Conservation (phyloP, 306 rosid genomes). For the Calophaca sinica region DNA sequence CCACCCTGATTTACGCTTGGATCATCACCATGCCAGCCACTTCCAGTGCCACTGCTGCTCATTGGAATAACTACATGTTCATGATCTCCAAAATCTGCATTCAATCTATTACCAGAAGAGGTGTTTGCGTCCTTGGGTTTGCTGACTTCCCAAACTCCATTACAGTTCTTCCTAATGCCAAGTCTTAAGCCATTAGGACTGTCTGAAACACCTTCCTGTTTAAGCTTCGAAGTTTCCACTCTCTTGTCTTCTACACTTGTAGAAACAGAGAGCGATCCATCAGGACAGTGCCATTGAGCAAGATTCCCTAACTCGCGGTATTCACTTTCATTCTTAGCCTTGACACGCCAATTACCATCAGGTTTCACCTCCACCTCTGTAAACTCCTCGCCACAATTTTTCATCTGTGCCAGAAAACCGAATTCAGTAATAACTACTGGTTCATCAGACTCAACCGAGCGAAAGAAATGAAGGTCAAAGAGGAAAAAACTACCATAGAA, state of each 20-base stretch:
- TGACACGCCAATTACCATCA: slow-evolving; percentile 97
- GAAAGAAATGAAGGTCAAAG: slow-evolving; percentile 19
- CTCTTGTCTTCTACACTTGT: slow-evolving; percentile 57
- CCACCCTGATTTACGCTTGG: slow-evolving; percentile 89
- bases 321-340: slow-evolving; percentile 83
- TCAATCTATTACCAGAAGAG: slow-evolving; percentile 67
- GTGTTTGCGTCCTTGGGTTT: slow-evolving; percentile 72
- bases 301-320: slow-evolving; percentile 76
- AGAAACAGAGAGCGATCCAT: slow-evolving; percentile 60
- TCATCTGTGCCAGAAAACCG: slow-evolving; percentile 67
- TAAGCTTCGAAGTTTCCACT: slow-evolving; percentile 68
- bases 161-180: slow-evolving; percentile 74
- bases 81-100: slow-evolving; percentile 60
- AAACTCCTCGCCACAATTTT: slow-evolving; percentile 86
- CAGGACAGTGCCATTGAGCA: slow-evolving; percentile 84
- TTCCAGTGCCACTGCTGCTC: slow-evolving; percentile 96
- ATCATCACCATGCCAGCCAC: slow-evolving; percentile 92
- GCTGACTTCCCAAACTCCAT: slow-evolving; percentile 91
- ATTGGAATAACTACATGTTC: slow-evolving; percentile 82
- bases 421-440: slow-evolving; percentile 10
- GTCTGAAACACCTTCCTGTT: slow-evolving; percentile 86
- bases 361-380: slow-evolving; percentile 93
- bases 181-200: slow-evolving; percentile 74
- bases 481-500: slow-evolving; percentile 62
- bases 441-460: slow-evolving; percentile 12